Percentiles rank a stretch among this genome's conserved stretches.
phyloP scores from a whole-genome alignment of 2,329 filamentous ascomycete species.

The Aureobasidium pullulans region DNA sequence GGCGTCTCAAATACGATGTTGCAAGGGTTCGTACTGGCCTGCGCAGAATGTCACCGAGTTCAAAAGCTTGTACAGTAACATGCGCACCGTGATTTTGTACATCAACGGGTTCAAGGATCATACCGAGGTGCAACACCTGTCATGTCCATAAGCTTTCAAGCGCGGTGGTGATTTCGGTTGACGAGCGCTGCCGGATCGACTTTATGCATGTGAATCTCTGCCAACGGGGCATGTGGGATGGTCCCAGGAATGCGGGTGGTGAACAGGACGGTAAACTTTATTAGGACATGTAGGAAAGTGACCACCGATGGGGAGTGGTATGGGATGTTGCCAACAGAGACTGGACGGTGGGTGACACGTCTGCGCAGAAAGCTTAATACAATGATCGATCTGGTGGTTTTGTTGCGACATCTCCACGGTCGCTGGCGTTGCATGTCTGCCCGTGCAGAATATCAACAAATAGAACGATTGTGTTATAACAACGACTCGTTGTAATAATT shows the following conservation, averaged over 20 bases:
- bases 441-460: background rate
- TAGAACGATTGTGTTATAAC: background rate
- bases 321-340: background rate
- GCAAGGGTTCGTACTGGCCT: background rate
- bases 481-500: background rate
- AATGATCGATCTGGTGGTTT: background rate
- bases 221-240: background rate
- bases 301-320: background rate
- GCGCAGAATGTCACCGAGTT: background rate
- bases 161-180: background rate
- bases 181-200: background rate
- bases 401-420: background rate
- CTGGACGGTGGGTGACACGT: background rate
- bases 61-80: background rate
- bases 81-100: background rate
- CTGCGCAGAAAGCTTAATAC: background rate
- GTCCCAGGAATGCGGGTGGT: background rate
- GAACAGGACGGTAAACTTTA: conserved; percentile 6
- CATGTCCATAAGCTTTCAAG: conserved; percentile 5
- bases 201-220: background rate
- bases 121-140: background rate
- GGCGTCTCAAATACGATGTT: no score
- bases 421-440: background rate
- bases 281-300: background rate
- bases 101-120: background rate